Base-by-base conservation (phyloP, 257 asterid genomes). In the Ilex aquifolium region DNA sequence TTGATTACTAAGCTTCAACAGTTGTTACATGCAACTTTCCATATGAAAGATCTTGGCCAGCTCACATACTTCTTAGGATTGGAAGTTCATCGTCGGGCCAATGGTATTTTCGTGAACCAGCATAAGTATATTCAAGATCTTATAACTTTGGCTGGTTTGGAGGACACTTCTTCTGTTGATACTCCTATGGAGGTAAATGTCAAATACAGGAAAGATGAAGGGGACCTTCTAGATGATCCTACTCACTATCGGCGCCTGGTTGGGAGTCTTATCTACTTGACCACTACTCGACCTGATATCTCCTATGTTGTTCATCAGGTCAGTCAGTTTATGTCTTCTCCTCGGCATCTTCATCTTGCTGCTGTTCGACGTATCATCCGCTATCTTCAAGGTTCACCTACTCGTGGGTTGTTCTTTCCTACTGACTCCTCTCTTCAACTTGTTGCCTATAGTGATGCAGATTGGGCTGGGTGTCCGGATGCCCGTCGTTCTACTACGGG, bases 1-100 rank as follows among this genome's bases (percentile, higher is more conserved):
- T 56, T 31, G 40, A 56, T 56, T 56, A 56, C 60, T 56, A 56
- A 56, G 60, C 60, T 13, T 56, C 60, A 56, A 10, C 32, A 56
- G 10, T 10, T 56, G 21, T 30, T 29, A 30, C 60, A 56, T 56
- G 40, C 16, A 12, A 56, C 39, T 30, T 56, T 56, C 10, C 42
- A 56, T 29, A 56, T 31, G 42, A 56, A 21, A 21, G 27, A 21
- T 21, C 27, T 21, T 21, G 27, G 27, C 27, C 27, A 21, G 27
- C 27, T 21, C 16, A 56, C 13, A 56, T 56, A 10, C 21, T 27
- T 21, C n/a, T 29, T 6, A 56, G 52, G 15, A 10, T 46, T 46
- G 52, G n/a, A 46, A 46, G 52, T 46, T 4, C 52, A 46, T 46
- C 13, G 10, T 46, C 52, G 52, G n/a, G 3, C 4, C 52, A 10